A percentile compares a stretch with the other conserved stretches of the same genome.
phyloP scores from a whole-genome alignment of 1,284 basidiomycete species.

The Boletus mariae region DNA sequence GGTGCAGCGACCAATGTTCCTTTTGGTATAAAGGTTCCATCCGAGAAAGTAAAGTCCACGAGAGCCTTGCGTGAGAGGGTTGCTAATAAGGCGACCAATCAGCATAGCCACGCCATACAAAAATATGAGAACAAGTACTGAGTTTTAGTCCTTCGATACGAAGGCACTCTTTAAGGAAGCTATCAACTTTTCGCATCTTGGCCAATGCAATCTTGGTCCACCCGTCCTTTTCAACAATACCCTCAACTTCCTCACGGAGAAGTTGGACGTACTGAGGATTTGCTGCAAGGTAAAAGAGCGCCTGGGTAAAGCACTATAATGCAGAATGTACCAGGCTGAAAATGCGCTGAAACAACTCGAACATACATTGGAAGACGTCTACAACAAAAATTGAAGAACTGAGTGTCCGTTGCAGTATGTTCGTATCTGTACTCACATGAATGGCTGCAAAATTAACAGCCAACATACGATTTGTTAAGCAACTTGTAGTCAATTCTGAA shows the following conservation, averaged over 20 bases:
- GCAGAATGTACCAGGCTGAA: background rate
- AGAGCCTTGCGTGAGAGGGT: conserved; percentile 32
- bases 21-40: conserved; percentile 41
- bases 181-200: conserved; percentile 44
- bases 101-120: background rate
- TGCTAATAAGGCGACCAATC: conserved; percentile 18
- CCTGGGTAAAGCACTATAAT: conserved; percentile 32
- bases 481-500: conserved; percentile 11
- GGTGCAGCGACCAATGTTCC: conserved; percentile 32
- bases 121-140: conserved; percentile 20
- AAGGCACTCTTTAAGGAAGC: conserved; percentile 44
- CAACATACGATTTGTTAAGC: conserved; percentile 34
- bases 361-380: conserved; percentile 16
- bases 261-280: conserved; percentile 36
- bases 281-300: conserved; percentile 35
- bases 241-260: conserved; percentile 43
- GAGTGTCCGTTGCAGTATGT: too few relatives aligned
- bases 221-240: conserved; percentile 35
- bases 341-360: too few relatives aligned
- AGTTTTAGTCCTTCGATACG: conserved; percentile 31
- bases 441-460: conserved; percentile 39
- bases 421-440: conserved; percentile 20
- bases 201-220: conserved; percentile 41
- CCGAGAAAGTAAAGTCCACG: conserved; percentile 38
- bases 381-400: background rate